Evolutionary conservation across 179 eudicot genomes (phyloP), one percentile per base, ranked within the genome.

Genomic region (Sideroxylon spinosum): DNA sequence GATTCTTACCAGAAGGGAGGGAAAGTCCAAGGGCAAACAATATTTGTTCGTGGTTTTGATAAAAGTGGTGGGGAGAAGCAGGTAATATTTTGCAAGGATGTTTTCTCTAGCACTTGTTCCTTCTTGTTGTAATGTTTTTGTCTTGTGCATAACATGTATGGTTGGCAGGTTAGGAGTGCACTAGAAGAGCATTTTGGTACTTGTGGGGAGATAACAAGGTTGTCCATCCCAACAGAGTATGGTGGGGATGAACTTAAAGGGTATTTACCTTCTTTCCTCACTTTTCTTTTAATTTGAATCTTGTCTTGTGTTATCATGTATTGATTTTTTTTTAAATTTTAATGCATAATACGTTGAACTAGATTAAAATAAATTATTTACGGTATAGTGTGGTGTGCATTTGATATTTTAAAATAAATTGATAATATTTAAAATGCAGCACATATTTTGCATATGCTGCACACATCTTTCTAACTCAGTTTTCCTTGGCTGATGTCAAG

Each of bases 31-130:
- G 90, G 84, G 23, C 55, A 59, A n/a, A 85, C 97, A 9, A 63
- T 84, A 11, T 96, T 87, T 81, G 82, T 96, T 11, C 87, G 88
- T 52, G 97, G 98, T 8, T 88, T 96, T 76, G 91, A 91, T 81
- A 82, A 69, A 78, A 78, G 84, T 26, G 78, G 67, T 25, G 88
- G 80, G 17, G 90, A 83, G 82, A 86, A 89, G 9, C 80, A 87
- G 85, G 99, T 94, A 73, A 28, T 37, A 22, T 74, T 29, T 32
- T 6, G 29, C 26, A 0, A 57, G 26, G 3, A 11, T 10, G 59
- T 74, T 56, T n/a, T 9, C n/a, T 52, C 37, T n/a, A 28, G 22
- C 12, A 17, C 17, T 56, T 55, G n/a, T 56, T 73, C 25, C 64
- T 56, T 56, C 7, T 56, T 3, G 52, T 71, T 46, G 57, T 50